Percentiles rank a stretch among this genome's conserved stretches.
Evolutionary conservation across 2,329 filamentous ascomycete species (phyloP).

Genomic region (Exophiala lecanii-corni): DNA sequence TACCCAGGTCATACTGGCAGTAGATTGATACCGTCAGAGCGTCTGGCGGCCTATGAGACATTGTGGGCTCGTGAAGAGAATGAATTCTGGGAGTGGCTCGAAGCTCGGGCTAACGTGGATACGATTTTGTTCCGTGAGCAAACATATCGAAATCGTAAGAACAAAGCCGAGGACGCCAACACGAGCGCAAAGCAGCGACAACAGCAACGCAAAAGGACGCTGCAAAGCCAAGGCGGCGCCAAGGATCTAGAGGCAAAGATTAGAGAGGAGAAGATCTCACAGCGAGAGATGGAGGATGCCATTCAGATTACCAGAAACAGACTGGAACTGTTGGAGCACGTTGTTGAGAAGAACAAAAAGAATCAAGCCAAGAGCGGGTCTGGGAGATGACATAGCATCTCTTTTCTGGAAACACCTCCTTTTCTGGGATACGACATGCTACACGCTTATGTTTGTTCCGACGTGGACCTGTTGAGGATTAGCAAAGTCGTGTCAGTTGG

Average conservation of each 20-base stretch:
- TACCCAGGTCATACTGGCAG: conserved; percentile 30
- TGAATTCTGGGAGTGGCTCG: conserved; percentile 89
- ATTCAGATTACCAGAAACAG: conserved; percentile 84
- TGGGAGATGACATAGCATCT: too few relatives aligned
- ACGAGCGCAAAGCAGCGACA: conserved; percentile 24
- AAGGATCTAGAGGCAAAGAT: conserved; percentile 53
- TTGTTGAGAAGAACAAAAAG: conserved; percentile 51
- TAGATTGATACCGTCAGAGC: conserved; percentile 52
- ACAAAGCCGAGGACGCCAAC: conserved; percentile 8
- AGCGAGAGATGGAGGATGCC: conserved; percentile 71
- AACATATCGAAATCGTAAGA: not conserved
- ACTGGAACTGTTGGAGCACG: conserved; percentile 68
- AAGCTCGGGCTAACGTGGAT: conserved; percentile 76
- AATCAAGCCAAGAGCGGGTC: not conserved
- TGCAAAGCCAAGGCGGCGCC: conserved; percentile 26
- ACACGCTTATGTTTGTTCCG: too few relatives aligned
- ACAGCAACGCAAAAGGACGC: conserved; percentile 29
- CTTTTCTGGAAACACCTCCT: too few relatives aligned
- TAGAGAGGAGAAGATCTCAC: conserved; percentile 64
- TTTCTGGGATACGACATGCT: too few relatives aligned
- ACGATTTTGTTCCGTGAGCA: conserved; percentile 38
- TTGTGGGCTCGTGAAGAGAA: conserved; percentile 86
- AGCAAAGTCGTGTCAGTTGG: too few relatives aligned
- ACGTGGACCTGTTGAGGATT: too few relatives aligned
- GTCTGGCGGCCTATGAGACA: conserved; percentile 81